A percentile compares a stretch with the other conserved stretches of the same genome.
Conservation (phyloP, 208 protist species). For the Angomonas deanei region DNA sequence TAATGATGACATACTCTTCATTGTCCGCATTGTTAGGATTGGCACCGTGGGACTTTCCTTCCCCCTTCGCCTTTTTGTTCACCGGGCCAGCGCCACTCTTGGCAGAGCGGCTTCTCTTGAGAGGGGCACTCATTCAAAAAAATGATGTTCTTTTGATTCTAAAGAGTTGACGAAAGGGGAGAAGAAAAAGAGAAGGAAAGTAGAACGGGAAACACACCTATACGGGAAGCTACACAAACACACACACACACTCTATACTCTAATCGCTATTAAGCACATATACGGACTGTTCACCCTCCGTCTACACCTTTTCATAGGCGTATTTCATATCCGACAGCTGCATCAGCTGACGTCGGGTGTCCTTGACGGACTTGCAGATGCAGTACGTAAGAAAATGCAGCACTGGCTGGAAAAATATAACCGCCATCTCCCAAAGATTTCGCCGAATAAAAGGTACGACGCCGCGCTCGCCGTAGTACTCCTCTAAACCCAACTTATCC, state of each 20-base stretch:
- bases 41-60: not conserved
- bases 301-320: slow-evolving; percentile 53
- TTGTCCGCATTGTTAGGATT: not conserved
- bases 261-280: no score
- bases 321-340: slow-evolving; percentile 56
- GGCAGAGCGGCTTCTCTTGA: not conserved
- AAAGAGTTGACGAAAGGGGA: no score
- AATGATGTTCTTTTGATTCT: no score
- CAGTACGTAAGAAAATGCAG: slow-evolving; percentile 42
- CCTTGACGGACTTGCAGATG: slow-evolving; percentile 36
- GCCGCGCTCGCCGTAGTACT: not conserved
- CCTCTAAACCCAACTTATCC: not conserved
- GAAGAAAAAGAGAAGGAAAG: no score
- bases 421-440: slow-evolving; percentile 16
- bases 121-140: no score
- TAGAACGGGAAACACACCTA: no score
- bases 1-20: slow-evolving; percentile 61
- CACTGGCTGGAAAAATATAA: slow-evolving; percentile 68
- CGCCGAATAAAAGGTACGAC: not conserved
- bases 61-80: not conserved
- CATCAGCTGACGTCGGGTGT: slow-evolving; percentile 38
- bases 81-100: not conserved
- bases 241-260: no score
- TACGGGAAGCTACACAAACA: no score
- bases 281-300: not conserved